Percentiles rank a stretch among this genome's conserved stretches.
Conservation (phyloP, 2,329 filamentous ascomycete species). For the Phaeoacremonium minimum region DNA sequence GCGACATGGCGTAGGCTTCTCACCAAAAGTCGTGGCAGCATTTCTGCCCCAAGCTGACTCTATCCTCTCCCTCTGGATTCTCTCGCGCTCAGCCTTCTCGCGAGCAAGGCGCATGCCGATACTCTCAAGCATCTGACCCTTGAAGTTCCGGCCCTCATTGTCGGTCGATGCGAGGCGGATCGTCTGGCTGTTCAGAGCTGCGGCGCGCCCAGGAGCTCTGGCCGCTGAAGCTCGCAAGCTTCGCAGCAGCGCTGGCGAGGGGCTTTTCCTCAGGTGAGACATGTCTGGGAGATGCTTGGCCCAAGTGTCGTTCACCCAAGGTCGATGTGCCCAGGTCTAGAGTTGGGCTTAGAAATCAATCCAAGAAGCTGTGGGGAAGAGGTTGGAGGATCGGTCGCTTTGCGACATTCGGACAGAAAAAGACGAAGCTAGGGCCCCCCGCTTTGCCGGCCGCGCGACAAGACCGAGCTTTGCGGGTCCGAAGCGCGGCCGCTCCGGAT, state of each 20-base stretch:
- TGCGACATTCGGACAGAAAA: too few species aligned
- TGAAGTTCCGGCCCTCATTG: constrained; percentile 30
- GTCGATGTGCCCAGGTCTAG: too few species aligned
- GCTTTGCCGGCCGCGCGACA: too few species aligned
- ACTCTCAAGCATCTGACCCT: constrained; percentile 51
- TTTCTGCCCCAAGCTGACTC: constrained; percentile 32
- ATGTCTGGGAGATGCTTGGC: too few species aligned
- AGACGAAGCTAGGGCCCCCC: too few species aligned
- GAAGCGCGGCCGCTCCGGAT: too few species aligned
- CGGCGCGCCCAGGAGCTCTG: constrained; percentile 1
- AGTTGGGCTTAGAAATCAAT: too few species aligned
- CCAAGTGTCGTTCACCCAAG: too few species aligned
- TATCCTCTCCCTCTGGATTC: constrained; percentile 32
- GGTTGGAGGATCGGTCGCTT: too few species aligned
- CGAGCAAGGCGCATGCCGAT: constrained; percentile 43
- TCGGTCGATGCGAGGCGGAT: constrained; percentile 9
- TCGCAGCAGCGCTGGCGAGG: constrained; percentile 5
- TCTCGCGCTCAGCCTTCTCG: constrained; percentile 41
- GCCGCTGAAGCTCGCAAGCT: constrained; percentile 2
- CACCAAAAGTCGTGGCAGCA: constrained; percentile 44
- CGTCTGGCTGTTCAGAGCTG: constrained; percentile 2
- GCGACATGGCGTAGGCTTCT: constrained; percentile 6
- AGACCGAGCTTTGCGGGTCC: too few species aligned
- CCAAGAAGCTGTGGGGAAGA: too few species aligned
- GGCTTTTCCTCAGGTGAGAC: constrained; percentile 10